Evolutionary conservation across 1,139 yeast species (phyloP).

Genomic region (Suhomyces wounanorum): DNA sequence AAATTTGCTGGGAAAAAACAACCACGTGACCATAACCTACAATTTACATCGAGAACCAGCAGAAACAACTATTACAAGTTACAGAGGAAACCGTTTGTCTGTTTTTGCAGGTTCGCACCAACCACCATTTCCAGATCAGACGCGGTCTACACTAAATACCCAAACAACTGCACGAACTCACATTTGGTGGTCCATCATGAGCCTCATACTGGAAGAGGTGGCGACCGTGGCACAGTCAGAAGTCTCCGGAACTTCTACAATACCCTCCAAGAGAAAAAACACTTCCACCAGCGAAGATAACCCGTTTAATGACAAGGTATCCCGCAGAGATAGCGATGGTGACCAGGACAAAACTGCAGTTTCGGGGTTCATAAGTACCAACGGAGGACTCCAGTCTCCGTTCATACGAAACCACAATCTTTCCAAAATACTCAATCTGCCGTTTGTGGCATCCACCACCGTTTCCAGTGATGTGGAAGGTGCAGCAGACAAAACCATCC

Average conservation of each 20-base stretch:
- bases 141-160: slow-evolving; percentile 1
- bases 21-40: background rate
- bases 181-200: slow-evolving; percentile 1
- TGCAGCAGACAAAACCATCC: slow-evolving; percentile 11
- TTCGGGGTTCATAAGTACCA: background rate
- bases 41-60: too few relatives aligned
- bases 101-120: background rate
- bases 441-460: slow-evolving; percentile 4
- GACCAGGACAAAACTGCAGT: background rate
- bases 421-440: slow-evolving; percentile 12
- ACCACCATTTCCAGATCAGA: slow-evolving; percentile 1
- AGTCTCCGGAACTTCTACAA: background rate
- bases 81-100: too few relatives aligned
- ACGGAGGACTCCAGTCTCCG: slow-evolving; percentile 9
- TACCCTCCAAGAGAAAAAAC: slow-evolving; percentile 8
- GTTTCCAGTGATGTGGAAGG: slow-evolving; percentile 13
- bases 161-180: slow-evolving; percentile 2
- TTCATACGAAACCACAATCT: slow-evolving; percentile 19
- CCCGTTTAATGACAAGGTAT: slow-evolving; percentile 22
- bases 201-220: slow-evolving; percentile 7
- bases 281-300: slow-evolving; percentile 20
- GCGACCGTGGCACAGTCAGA: background rate
- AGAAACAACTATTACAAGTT: too few relatives aligned
- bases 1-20: background rate
- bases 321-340: slow-evolving; percentile 5